phyloP scores from a whole-genome alignment of 352 stramenopile genomes.

The Paralagenidium karlingii region DNA sequence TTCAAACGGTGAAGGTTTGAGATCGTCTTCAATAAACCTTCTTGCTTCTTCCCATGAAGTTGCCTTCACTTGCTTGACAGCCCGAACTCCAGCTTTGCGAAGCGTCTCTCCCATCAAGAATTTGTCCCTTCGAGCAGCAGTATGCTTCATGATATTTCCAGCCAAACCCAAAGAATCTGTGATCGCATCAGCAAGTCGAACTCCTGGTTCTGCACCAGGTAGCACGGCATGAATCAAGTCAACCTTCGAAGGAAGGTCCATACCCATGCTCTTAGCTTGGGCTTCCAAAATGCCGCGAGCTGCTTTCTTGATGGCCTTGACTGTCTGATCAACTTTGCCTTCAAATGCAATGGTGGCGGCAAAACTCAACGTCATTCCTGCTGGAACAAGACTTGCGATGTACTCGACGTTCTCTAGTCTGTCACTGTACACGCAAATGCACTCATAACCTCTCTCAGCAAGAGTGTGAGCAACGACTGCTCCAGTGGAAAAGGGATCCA shows the following conservation, averaged over 20 bases:
- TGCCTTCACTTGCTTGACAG: slow-evolving; percentile 83
- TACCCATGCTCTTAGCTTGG: slow-evolving; percentile 3
- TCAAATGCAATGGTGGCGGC: slow-evolving; percentile 63
- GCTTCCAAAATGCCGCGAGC: slow-evolving; percentile 15
- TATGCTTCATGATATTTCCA: slow-evolving; percentile 72
- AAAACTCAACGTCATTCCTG: slow-evolving; percentile 64
- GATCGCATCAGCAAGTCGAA: slow-evolving; percentile 85
- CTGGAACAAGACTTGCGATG: slow-evolving; percentile 61
- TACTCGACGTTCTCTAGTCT: slow-evolving; percentile 72
- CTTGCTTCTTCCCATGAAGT: slow-evolving; percentile 61
- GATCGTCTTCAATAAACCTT: slow-evolving; percentile 49
- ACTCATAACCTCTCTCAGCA: slow-evolving; percentile 80
- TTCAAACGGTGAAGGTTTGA: slow-evolving; percentile 58
- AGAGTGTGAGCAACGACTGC: slow-evolving; percentile 90
- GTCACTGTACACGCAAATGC: slow-evolving; percentile 81
- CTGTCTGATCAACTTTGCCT: slow-evolving; percentile 21
- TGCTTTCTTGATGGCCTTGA: slow-evolving; percentile 31
- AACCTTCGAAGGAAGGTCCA: no score
- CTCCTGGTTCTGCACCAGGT: slow-evolving; percentile 86
- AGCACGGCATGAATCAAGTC: slow-evolving; percentile 74
- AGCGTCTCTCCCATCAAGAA: slow-evolving; percentile 85
- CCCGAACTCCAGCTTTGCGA: slow-evolving; percentile 61
- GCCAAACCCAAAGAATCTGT: slow-evolving; percentile 72
- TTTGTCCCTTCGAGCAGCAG: slow-evolving; percentile 59
- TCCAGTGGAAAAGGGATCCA: slow-evolving; percentile 94